Conservation (phyloP, 78 protist species). For the Dictyostelium capitatum region DNA sequence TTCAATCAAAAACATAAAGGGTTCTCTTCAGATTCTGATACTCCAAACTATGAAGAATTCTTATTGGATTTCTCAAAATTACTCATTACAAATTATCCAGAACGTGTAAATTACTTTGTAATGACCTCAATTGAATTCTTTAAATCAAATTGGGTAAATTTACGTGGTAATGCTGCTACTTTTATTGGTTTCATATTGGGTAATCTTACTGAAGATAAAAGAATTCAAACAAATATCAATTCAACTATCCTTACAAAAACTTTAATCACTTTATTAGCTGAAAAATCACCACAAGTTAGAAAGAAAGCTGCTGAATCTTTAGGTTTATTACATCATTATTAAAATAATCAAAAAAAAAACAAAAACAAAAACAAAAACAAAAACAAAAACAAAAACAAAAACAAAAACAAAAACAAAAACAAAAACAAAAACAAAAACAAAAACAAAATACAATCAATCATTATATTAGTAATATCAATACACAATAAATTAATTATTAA, state of each 20-base stretch:
- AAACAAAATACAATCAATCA: too few relatives aligned
- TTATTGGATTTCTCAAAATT: slow-evolving; percentile 75
- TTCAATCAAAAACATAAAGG: slow-evolving; percentile 31
- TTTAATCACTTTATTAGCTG: slow-evolving; percentile 55
- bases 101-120: slow-evolving; percentile 69
- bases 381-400: not conserved
- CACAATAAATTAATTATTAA: too few relatives aligned
- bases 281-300: slow-evolving; percentile 69
- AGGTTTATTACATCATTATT: slow-evolving; percentile 71
- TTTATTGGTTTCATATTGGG: slow-evolving; percentile 79
- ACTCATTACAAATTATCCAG: slow-evolving; percentile 64
- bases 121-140: slow-evolving; percentile 66
- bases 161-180: slow-evolving; percentile 67
- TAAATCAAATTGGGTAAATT: slow-evolving; percentile 45
- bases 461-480: too few relatives aligned
- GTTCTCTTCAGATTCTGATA: not conserved
- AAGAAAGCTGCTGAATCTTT: slow-evolving; percentile 78
- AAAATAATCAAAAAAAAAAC: slow-evolving; percentile 1
- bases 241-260: slow-evolving; percentile 51
- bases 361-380: not conserved
- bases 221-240: slow-evolving; percentile 35
- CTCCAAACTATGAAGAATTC: slow-evolving; percentile 63
- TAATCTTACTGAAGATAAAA: slow-evolving; percentile 75
- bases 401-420: not conserved
- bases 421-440: not conserved